Percentiles rank a stretch among this genome's conserved stretches.
phyloP scores from a whole-genome alignment of 352 stramenopile species.

The Globisporangium recalcitrans region DNA sequence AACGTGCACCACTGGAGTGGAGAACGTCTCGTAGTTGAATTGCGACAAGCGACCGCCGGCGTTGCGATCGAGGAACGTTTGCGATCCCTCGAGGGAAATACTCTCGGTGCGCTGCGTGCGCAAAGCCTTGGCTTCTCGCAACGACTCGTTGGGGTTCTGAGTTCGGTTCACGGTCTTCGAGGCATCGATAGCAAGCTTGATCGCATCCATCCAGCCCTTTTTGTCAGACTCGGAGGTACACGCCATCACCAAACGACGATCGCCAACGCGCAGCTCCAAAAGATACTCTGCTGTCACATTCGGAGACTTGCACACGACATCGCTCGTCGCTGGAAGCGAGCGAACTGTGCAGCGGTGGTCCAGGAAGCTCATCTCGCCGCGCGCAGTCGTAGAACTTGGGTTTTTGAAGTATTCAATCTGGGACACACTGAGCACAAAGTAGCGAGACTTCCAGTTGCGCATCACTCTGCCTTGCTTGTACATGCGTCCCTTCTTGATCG shows the following conservation, averaged over 20 bases:
- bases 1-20: constrained; percentile 73
- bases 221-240: constrained; percentile 83
- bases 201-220: constrained; percentile 82
- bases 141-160: constrained; percentile 43
- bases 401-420: constrained; percentile 86
- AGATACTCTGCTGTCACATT: constrained; percentile 68
- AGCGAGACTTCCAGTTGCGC: constrained; percentile 84
- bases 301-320: constrained; percentile 70
- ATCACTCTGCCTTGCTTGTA: constrained; percentile 84
- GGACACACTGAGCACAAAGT: constrained; percentile 83
- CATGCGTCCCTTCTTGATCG: constrained; percentile 86
- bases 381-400: constrained; percentile 66
- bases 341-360: constrained; percentile 74
- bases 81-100: constrained; percentile 50
- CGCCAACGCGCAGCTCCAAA: constrained; percentile 68
- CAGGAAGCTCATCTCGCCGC: constrained; percentile 77
- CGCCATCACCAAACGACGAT: constrained; percentile 78
- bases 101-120: constrained; percentile 62
- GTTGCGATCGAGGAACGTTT: constrained; percentile 62
- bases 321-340: constrained; percentile 48
- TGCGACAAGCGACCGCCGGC: constrained; percentile 69
- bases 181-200: constrained; percentile 81
- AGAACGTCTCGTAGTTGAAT: constrained; percentile 84
- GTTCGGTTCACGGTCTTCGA: constrained; percentile 78
- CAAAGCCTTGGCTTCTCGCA: constrained; percentile 46